Conservation (phyloP, 352 stramenopile species). For the Phytophthora parvispora region DNA sequence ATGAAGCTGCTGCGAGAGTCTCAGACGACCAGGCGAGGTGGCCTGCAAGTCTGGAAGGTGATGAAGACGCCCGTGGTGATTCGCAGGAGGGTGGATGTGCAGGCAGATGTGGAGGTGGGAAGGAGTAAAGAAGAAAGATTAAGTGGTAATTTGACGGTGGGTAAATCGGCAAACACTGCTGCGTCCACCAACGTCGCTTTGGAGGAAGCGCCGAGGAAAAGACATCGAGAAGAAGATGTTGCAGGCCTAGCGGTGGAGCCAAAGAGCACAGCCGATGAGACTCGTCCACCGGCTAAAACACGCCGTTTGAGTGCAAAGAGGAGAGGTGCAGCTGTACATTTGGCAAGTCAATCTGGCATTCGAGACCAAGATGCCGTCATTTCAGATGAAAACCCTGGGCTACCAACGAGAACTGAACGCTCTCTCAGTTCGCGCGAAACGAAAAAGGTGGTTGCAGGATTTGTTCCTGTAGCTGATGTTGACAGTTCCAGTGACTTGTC, state of each 20-base stretch:
- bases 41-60: conserved; percentile 16
- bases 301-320: neutral
- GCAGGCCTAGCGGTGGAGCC: neutral
- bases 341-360: neutral
- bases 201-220: conserved; percentile 13
- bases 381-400: neutral
- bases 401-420: neutral
- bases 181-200: neutral
- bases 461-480: neutral
- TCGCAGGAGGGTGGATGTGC: neutral
- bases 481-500: neutral
- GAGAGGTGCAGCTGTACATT: neutral
- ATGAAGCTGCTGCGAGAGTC: conserved; percentile 17
- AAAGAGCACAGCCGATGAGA: conserved; percentile 3
- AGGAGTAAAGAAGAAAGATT: neutral
- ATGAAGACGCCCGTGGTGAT: conserved; percentile 1
- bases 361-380: neutral
- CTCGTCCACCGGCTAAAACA: conserved; percentile 17
- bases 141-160: neutral
- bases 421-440: neutral
- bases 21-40: neutral
- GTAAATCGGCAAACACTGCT: neutral
- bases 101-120: neutral
- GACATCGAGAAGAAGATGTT: neutral
- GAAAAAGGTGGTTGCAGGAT: neutral